These are phyloP conservation scores for Neurospora crassa DNA, from an alignment of 2,329 filamentous ascomycete species.

Conservation along the genomic window DNA sequence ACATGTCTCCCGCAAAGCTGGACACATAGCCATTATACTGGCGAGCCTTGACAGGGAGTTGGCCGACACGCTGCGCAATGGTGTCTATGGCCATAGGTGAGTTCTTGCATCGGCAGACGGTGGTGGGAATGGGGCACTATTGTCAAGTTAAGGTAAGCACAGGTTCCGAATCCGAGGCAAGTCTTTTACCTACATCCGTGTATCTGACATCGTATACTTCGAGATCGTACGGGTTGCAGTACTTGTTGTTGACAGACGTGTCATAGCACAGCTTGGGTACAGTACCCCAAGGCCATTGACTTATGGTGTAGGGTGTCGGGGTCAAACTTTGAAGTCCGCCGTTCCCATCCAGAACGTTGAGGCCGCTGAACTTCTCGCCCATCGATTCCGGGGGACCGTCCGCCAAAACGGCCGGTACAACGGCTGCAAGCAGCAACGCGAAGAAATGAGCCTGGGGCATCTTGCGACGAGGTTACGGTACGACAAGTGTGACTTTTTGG, in stretches of 20 bases:
- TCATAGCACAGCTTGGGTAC: slow-evolving; percentile 4
- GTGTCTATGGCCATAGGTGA: not conserved
- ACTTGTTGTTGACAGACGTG: not conserved
- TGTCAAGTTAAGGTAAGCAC: not conserved
- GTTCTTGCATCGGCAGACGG: not conserved
- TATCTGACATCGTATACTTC: slow-evolving; percentile 7
- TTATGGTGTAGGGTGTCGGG: not conserved
- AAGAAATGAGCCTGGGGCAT: not conserved
- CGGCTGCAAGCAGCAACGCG: not conserved
- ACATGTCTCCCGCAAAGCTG: not conserved
- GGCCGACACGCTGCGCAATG: not conserved
- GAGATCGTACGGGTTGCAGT: slow-evolving; percentile 8
- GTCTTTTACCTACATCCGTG: not conserved
- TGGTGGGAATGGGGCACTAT: not conserved
- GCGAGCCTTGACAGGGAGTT: slow-evolving; percentile 1
- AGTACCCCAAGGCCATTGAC: slow-evolving; percentile 3
- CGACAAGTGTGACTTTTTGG: not conserved
- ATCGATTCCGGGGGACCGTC: not conserved
- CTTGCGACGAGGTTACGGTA: not conserved
- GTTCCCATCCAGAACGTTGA: not conserved
- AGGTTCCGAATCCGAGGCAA: not conserved
- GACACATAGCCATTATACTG: not conserved
- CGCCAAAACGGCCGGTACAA: not conserved
- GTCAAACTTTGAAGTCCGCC: not conserved
- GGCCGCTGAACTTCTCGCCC: not conserved